A percentile compares a stretch with the other conserved stretches of the same genome.
phyloP scores from a whole-genome alignment of 2,329 filamentous ascomycete species.

The Colletotrichum abscissum region DNA sequence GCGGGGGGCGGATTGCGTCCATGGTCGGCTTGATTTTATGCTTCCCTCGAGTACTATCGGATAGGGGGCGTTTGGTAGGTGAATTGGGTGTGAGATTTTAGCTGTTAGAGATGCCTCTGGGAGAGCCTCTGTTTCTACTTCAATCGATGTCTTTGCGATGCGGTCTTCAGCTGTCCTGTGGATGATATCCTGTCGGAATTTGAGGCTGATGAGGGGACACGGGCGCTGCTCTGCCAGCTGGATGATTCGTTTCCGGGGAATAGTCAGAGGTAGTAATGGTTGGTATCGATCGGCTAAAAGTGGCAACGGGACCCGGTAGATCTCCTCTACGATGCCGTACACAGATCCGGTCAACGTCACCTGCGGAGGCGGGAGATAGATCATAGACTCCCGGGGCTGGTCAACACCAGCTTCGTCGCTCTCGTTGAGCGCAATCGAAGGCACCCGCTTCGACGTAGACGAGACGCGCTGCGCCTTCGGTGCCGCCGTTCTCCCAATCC shows the following conservation, averaged over 20 bases:
- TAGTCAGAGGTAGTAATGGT: conserved; percentile 48
- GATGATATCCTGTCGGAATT: conserved; percentile 53
- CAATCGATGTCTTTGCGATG: conserved; percentile 41
- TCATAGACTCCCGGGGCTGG: conserved; percentile 15
- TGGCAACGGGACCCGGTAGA: conserved; percentile 44
- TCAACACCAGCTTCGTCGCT: conserved; percentile 2
- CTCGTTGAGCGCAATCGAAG: conserved; percentile 25
- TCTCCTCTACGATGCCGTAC: conserved; percentile 51
- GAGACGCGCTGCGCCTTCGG: neutral
- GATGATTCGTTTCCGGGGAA: conserved; percentile 48
- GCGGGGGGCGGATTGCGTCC: conserved; percentile 39
- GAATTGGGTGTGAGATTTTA: conserved; percentile 48
- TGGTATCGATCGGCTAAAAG: conserved; percentile 53
- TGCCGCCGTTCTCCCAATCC: conserved; percentile 36
- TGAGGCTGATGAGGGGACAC: conserved; percentile 50
- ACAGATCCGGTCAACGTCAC: conserved; percentile 52
- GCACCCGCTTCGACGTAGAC: conserved; percentile 34
- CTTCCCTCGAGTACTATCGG: conserved; percentile 52
- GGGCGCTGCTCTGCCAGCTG: conserved; percentile 52
- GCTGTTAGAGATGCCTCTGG: conserved; percentile 50
- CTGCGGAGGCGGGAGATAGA: conserved; percentile 43
- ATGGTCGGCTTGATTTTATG: conserved; percentile 40
- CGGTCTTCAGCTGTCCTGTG: conserved; percentile 19
- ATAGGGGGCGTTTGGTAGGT: conserved; percentile 41
- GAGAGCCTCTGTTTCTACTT: conserved; percentile 52